A percentile compares a stretch with the other conserved stretches of the same genome.
Conservation (phyloP, 225 moss, liverwort and hornwort species). For the Physcomitrellopsis africana region DNA sequence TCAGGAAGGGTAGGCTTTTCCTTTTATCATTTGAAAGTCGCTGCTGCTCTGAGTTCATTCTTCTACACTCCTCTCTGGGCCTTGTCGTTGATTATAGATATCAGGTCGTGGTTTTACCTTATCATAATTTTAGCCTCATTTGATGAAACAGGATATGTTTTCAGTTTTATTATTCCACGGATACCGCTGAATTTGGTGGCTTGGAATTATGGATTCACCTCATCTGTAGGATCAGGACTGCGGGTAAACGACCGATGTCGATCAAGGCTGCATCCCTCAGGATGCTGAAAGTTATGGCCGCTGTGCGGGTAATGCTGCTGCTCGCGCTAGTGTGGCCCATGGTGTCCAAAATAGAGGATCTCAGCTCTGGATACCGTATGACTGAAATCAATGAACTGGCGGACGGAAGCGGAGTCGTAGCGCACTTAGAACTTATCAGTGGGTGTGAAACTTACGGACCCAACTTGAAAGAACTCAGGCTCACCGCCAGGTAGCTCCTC, state of each 20-base stretch:
- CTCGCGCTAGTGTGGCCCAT: not conserved
- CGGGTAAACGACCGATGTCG: slow-evolving; percentile 34
- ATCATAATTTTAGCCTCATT: no score
- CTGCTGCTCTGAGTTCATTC: no score
- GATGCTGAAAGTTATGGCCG: slow-evolving; percentile 25
- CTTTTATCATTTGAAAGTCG: no score
- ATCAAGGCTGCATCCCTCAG: not conserved
- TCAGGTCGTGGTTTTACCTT: no score
- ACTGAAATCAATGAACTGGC: slow-evolving; percentile 36
- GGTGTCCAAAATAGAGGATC: slow-evolving; percentile 21
- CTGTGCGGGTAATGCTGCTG: not conserved
- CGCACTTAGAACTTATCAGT: slow-evolving; percentile 39
- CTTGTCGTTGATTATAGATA: no score
- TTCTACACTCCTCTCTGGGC: not conserved
- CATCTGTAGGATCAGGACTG: slow-evolving; percentile 27
- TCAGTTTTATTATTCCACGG: slow-evolving; percentile 2
- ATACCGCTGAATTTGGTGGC: slow-evolving; percentile 20
- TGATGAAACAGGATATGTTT: slow-evolving; percentile 11
- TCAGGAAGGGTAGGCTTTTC: no score
- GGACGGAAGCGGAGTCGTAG: slow-evolving; percentile 44
- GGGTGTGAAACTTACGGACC: slow-evolving; percentile 44
- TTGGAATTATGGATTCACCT: not conserved
- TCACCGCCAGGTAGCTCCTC: slow-evolving; percentile 39
- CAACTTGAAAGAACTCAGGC: slow-evolving; percentile 42
- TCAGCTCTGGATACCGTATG: slow-evolving; percentile 41